Percentiles rank a stretch among this genome's conserved stretches.
These are phyloP conservation scores for Fusarium hainanense DNA, from an alignment of 2,329 filamentous ascomycete species.

Conservation along the genomic window DNA sequence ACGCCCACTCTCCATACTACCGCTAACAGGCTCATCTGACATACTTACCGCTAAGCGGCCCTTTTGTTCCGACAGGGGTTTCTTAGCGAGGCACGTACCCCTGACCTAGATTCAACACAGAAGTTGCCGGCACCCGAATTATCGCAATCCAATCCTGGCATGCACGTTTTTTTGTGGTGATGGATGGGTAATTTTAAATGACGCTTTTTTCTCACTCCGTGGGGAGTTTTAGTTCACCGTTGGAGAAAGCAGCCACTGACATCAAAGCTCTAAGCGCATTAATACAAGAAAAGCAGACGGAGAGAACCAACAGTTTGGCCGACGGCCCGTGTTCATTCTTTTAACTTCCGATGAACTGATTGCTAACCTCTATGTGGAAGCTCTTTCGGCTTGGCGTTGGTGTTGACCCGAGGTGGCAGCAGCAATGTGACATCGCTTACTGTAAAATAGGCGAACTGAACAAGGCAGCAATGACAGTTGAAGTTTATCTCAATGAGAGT, in stretches of 20 bases:
- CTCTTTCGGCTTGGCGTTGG: neutral
- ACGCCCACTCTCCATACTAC: rapidly evolving
- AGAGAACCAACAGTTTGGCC: neutral
- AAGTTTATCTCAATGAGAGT: neutral
- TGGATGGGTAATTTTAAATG: conserved; percentile 14
- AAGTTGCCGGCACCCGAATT: conserved; percentile 15
- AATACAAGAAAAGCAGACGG: too few relatives aligned
- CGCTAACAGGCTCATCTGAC: conserved; percentile 13
- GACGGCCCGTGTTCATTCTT: conserved; percentile 8
- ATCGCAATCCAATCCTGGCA: neutral
- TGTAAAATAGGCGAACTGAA: neutral
- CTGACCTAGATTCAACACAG: conserved; percentile 26
- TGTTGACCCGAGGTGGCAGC: neutral
- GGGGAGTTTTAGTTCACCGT: neutral
- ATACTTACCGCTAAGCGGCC: conserved; percentile 4
- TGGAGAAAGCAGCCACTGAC: conserved; percentile 8
- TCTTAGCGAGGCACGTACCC: conserved; percentile 1
- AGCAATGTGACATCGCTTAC: neutral
- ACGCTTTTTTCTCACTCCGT: neutral
- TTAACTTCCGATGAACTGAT: neutral
- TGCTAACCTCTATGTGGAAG: conserved; percentile 18
- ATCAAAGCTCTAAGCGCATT: neutral
- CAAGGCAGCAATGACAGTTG: neutral
- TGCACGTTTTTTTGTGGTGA: conserved; percentile 3
- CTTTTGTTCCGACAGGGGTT: conserved; percentile 29